These are phyloP conservation scores for Persicaria maculosa DNA, from an alignment of 148 eudicot species.

Conservation along the genomic window DNA sequence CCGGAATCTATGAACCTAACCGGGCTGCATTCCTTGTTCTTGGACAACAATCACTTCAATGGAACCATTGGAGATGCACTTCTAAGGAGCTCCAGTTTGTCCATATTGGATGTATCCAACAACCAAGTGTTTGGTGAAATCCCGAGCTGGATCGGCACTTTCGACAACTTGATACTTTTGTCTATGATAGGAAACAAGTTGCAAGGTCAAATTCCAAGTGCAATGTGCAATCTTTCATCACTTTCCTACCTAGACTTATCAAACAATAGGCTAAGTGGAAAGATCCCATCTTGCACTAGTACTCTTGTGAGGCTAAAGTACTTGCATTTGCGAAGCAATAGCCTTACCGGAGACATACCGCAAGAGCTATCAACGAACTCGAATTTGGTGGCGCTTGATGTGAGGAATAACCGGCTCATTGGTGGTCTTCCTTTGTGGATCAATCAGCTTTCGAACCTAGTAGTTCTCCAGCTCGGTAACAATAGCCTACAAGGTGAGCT, in stretches of 20 bases:
- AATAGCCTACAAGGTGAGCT: conserved; percentile 9
- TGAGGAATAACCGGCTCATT: neutral
- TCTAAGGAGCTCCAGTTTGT: neutral
- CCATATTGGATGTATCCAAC: neutral
- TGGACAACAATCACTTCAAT: neutral
- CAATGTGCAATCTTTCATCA: neutral
- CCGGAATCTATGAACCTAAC: neutral
- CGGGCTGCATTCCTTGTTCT: neutral
- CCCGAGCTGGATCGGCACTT: neutral
- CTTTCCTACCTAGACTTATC: neutral
- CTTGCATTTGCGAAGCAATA: neutral
- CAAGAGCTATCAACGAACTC: neutral
- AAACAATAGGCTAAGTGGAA: neutral
- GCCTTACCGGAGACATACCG: neutral
- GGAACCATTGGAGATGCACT: neutral
- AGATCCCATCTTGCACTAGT: neutral
- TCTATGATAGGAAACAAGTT: neutral
- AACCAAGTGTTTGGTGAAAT: neutral
- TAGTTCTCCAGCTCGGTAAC: neutral
- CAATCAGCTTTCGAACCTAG: neutral
- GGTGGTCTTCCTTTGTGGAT: neutral
- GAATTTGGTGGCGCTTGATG: neutral
- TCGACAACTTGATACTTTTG: neutral
- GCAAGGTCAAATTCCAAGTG: neutral
- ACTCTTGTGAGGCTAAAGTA: neutral